phyloP scores from a whole-genome alignment of 805 yeast species.

The Saccharomycopsis sp. region DNA sequence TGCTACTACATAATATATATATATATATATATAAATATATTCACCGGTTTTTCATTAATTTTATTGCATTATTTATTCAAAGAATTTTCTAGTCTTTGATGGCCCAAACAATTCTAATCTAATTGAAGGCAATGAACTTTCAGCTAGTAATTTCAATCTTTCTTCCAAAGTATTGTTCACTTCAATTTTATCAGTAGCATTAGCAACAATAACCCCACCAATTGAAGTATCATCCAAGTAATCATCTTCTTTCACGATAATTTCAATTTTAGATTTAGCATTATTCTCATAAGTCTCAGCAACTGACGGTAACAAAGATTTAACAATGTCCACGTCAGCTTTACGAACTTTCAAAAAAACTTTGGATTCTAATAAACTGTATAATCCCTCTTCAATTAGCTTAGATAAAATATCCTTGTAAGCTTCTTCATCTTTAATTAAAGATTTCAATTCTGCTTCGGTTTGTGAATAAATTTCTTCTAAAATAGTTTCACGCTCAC shows the following conservation, averaged over 20 bases:
- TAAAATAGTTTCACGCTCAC: slow-evolving; percentile 77
- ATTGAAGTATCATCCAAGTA: slow-evolving; percentile 51
- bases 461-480: slow-evolving; percentile 69
- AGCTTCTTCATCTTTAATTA: slow-evolving; percentile 43
- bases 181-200: slow-evolving; percentile 73
- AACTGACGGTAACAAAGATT: slow-evolving; percentile 36
- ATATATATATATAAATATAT: neutral
- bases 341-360: slow-evolving; percentile 64
- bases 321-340: slow-evolving; percentile 50
- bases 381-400: slow-evolving; percentile 71
- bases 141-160: slow-evolving; percentile 75
- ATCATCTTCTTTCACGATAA: slow-evolving; percentile 48
- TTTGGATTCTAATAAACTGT: slow-evolving; percentile 64
- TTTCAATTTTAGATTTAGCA: slow-evolving; percentile 49
- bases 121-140: slow-evolving; percentile 86
- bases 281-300: slow-evolving; percentile 60
- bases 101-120: slow-evolving; percentile 86
- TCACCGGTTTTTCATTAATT: neutral
- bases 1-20: neutral
- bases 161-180: slow-evolving; percentile 92
- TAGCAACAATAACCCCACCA: slow-evolving; percentile 79
- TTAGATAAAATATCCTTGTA: slow-evolving; percentile 69
- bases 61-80: slow-evolving; percentile 46
- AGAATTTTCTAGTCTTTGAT: slow-evolving; percentile 81
- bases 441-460: slow-evolving; percentile 48